Evolutionary conservation across 177 flowering plant genomes (phyloP).

Genomic region (Vitis hybrid): DNA sequence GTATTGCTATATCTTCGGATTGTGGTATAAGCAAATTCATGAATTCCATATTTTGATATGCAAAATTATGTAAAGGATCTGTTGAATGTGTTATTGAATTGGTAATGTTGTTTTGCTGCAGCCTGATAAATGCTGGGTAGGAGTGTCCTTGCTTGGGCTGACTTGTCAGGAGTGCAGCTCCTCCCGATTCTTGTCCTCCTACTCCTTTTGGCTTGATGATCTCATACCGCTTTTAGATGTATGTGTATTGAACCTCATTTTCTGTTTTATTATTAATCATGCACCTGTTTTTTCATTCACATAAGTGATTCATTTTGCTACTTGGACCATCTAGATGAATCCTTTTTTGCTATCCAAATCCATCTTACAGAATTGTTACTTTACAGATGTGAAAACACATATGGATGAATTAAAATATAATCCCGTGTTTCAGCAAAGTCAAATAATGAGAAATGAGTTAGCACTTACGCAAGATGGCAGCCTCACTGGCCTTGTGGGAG

Average conservation of each 20-base stretch:
- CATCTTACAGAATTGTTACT: too few relatives aligned
- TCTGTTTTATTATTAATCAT: background rate
- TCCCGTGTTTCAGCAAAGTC: too few relatives aligned
- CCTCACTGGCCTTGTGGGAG: too few relatives aligned
- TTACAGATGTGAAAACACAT: too few relatives aligned
- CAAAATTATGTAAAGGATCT: background rate
- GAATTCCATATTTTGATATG: background rate
- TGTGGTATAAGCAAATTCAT: too few relatives aligned
- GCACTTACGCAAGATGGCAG: too few relatives aligned
- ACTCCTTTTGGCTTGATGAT: conserved; percentile 3
- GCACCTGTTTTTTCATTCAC: background rate
- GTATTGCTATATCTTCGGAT: too few relatives aligned
- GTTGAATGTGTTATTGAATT: background rate
- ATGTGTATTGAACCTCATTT: background rate
- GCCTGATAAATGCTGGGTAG: conserved; percentile 6
- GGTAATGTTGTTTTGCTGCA: background rate
- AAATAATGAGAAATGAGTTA: too few relatives aligned
- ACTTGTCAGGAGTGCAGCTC: conserved; percentile 8
- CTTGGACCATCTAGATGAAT: background rate
- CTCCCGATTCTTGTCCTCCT: background rate
- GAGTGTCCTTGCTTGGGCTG: conserved; percentile 3
- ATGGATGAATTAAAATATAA: too few relatives aligned
- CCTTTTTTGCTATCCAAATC: background rate
- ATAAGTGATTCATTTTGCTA: background rate
- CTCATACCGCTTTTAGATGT: conserved; percentile 4